These are phyloP conservation scores for Colletotrichum cuscutae DNA, from an alignment of 2,329 filamentous ascomycete species.

Conservation along the genomic window DNA sequence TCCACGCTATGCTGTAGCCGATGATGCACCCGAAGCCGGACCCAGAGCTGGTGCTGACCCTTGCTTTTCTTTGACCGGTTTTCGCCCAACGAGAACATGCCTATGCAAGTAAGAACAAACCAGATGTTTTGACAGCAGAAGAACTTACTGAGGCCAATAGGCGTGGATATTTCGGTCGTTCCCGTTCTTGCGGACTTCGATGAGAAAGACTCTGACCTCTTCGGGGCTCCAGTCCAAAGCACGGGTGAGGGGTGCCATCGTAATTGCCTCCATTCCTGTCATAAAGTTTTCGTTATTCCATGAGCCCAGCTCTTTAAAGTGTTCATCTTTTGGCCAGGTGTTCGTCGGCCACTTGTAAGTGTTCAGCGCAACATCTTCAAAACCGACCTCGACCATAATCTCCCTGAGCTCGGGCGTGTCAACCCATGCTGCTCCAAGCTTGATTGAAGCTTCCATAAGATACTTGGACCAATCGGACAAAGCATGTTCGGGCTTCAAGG, in stretches of 20 bases:
- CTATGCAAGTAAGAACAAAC: neutral
- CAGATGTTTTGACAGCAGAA: neutral
- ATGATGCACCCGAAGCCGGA: no score
- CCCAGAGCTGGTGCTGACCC: neutral
- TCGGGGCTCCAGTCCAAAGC: constrained; percentile 42
- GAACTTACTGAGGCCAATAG: constrained; percentile 43
- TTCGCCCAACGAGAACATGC: neutral
- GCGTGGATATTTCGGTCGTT: constrained; percentile 43
- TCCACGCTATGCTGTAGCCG: no score
- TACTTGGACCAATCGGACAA: constrained; percentile 43
- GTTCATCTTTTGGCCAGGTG: constrained; percentile 60
- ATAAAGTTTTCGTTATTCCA: constrained; percentile 43
- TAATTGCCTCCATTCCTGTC: constrained; percentile 44
- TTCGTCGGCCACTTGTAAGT: constrained; percentile 61
- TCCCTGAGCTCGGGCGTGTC: constrained; percentile 36
- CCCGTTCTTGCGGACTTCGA: constrained; percentile 43
- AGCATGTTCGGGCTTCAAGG: constrained; percentile 38
- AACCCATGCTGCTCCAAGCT: constrained; percentile 43
- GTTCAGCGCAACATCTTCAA: constrained; percentile 59
- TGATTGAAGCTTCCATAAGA: constrained; percentile 43
- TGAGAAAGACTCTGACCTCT: constrained; percentile 43
- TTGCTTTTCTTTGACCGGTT: neutral
- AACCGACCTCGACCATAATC: constrained; percentile 59
- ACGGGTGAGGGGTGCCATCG: constrained; percentile 42
- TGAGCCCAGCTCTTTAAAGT: constrained; percentile 61